These are phyloP conservation scores for Rhododendron griersonianum DNA, from an alignment of 148 eudicot genomes.

Conservation along the genomic window DNA sequence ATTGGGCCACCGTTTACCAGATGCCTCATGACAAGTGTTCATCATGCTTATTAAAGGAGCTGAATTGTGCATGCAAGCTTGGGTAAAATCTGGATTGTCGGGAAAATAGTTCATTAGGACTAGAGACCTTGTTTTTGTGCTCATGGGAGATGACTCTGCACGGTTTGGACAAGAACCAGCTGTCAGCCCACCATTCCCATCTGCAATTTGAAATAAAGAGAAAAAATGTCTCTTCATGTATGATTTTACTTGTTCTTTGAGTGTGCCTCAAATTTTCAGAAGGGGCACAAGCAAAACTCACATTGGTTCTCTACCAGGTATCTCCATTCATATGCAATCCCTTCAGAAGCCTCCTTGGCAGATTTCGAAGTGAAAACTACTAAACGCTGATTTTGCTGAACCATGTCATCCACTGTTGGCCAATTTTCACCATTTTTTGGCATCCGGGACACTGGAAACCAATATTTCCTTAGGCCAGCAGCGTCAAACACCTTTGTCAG, in stretches of 20 bases:
- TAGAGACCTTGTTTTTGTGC: slow-evolving; percentile 51
- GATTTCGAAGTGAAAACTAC: slow-evolving; percentile 90
- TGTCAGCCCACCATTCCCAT: slow-evolving; percentile 73
- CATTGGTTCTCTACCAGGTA: slow-evolving; percentile 92
- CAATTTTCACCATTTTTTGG: slow-evolving; percentile 82
- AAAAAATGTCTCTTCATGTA: neutral
- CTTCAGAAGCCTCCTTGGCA: slow-evolving; percentile 75
- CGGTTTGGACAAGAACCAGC: slow-evolving; percentile 75
- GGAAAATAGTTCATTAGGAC: slow-evolving; percentile 74
- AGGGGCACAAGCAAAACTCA: slow-evolving; percentile 30
- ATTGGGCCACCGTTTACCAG: slow-evolving; percentile 90
- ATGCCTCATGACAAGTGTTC: slow-evolving; percentile 56
- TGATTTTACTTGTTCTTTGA: neutral
- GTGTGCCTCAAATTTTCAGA: neutral
- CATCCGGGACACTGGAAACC: slow-evolving; percentile 90
- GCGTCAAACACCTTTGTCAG: slow-evolving; percentile 73
- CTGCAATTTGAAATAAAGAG: slow-evolving; percentile 30
- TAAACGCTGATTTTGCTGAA: slow-evolving; percentile 62
- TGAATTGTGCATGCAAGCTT: slow-evolving; percentile 78
- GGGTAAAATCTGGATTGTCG: slow-evolving; percentile 38
- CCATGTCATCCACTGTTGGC: slow-evolving; percentile 91
- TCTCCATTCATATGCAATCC: slow-evolving; percentile 92
- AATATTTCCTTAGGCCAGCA: slow-evolving; percentile 78
- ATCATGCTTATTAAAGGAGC: slow-evolving; percentile 56
- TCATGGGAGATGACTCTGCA: slow-evolving; percentile 69